These are phyloP conservation scores for Theileria parva DNA, from an alignment of 169 alveolate genomes.

Conservation along the genomic window DNA sequence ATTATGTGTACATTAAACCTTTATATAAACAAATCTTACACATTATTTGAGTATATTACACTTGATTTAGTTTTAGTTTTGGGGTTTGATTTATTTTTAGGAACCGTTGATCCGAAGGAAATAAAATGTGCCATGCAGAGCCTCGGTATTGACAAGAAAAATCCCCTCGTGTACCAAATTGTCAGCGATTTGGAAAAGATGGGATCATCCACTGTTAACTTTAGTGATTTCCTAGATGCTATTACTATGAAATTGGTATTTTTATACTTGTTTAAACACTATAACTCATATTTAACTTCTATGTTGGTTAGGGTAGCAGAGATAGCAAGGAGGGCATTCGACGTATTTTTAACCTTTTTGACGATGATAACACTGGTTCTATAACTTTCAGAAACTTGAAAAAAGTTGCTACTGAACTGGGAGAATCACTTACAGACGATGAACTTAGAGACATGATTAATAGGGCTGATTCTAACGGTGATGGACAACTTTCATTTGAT, in stretches of 20 bases:
- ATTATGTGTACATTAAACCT: neutral
- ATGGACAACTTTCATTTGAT: constrained; percentile 96
- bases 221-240: constrained; percentile 96
- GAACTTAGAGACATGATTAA: constrained; percentile 98
- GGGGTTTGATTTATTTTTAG: constrained; percentile 40
- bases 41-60: neutral
- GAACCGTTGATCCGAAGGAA: constrained; percentile 98
- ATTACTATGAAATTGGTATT: constrained; percentile 93
- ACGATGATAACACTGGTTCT: constrained; percentile 95
- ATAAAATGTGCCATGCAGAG: constrained; percentile 98
- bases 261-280: neutral
- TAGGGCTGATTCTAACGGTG: constrained; percentile 98
- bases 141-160: constrained; percentile 98
- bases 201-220: constrained; percentile 93
- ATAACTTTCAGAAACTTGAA: constrained; percentile 93
- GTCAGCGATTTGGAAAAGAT: constrained; percentile 97
- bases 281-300: constrained; percentile 31
- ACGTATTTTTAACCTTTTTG: constrained; percentile 95
- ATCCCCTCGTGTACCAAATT: constrained; percentile 97
- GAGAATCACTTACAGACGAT: constrained; percentile 96
- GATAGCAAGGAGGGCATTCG: constrained; percentile 97
- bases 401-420: constrained; percentile 97
- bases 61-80: neutral
- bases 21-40: neutral
- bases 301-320: constrained; percentile 84